Conservation (phyloP, 2,329 filamentous ascomycete species). For the Neopestalotiopsis clavispora region DNA sequence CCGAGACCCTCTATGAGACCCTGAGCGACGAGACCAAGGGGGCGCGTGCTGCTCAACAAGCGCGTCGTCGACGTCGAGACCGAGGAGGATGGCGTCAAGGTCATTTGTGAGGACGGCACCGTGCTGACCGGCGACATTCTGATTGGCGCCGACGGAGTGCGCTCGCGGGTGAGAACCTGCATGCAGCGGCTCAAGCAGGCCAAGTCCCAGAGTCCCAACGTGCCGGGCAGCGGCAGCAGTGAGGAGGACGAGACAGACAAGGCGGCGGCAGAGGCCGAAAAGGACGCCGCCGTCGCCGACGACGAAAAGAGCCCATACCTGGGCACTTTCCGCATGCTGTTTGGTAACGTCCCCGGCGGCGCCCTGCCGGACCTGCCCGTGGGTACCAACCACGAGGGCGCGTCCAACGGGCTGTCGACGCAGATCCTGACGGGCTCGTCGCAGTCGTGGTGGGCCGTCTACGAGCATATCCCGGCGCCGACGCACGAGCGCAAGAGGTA, state of each 20-base stretch:
- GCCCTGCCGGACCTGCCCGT: neutral
- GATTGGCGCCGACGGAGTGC: constrained; percentile 16
- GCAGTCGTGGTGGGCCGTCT: constrained; percentile 16
- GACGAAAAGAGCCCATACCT: constrained; percentile 3
- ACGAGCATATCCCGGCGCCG: constrained; percentile 14
- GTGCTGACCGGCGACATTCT: constrained; percentile 13
- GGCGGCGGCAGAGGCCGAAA: too few relatives aligned
- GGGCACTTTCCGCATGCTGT: constrained; percentile 6
- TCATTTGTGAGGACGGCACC: constrained; percentile 11
- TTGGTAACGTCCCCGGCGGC: constrained; percentile 8
- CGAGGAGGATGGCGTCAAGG: constrained; percentile 13
- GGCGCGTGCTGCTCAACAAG: neutral
- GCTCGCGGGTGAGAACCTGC: neutral
- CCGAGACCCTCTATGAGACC: constrained; percentile 4
- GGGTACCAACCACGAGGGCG: constrained; percentile 7
- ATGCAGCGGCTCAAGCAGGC: constrained; percentile 9
- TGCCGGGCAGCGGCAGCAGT: neutral
- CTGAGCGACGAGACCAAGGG: constrained; percentile 4
- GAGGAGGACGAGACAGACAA: neutral
- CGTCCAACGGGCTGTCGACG: constrained; percentile 12
- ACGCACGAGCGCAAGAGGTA: constrained; percentile 6
- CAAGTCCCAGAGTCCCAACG: neutral
- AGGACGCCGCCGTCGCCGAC: neutral
- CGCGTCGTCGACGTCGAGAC: constrained; percentile 7
- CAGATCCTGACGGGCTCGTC: constrained; percentile 11